Percentiles rank a stretch among this genome's conserved stretches.
Conservation (phyloP, 208 protist species). For the Crithidia thermophila region DNA sequence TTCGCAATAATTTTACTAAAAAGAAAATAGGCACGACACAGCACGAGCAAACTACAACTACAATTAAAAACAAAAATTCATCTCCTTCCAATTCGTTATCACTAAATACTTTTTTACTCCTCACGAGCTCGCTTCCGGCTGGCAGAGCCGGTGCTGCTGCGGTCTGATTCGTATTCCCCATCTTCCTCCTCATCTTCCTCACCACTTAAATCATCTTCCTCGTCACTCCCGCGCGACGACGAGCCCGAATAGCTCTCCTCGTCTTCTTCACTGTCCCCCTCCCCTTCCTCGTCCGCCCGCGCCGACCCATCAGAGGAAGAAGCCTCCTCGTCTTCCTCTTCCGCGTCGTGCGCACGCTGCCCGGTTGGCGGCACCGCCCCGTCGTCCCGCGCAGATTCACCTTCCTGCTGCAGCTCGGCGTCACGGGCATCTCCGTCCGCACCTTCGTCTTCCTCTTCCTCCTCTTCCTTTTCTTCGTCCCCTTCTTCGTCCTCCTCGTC, state of each 20-base stretch:
- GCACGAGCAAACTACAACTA: background rate
- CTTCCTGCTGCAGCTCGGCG: background rate
- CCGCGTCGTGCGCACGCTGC: conserved; percentile 12
- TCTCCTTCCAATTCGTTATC: background rate
- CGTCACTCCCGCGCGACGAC: conserved; percentile 2
- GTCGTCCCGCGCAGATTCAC: background rate
- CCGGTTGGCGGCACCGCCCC: background rate
- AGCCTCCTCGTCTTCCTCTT: conserved; percentile 10
- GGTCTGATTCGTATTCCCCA: background rate
- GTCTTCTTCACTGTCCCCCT: conserved; percentile 5
- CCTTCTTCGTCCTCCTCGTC: conserved; percentile 28
- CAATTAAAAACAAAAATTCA: background rate
- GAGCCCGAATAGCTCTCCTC: conserved; percentile 21
- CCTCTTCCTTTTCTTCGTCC: conserved; percentile 14
- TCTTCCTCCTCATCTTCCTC: background rate
- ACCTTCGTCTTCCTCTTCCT: conserved; percentile 19
- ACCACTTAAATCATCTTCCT: background rate
- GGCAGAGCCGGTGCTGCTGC: background rate
- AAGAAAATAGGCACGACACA: too few species aligned
- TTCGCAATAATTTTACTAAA: too few species aligned
- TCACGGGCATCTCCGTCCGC: background rate
- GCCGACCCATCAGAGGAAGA: conserved; percentile 14
- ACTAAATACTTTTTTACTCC: background rate
- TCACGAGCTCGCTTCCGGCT: background rate
- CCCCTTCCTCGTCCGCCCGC: background rate